Base-by-base conservation (phyloP, 139 green algal species). In the Ettlia oleoabundans region DNA sequence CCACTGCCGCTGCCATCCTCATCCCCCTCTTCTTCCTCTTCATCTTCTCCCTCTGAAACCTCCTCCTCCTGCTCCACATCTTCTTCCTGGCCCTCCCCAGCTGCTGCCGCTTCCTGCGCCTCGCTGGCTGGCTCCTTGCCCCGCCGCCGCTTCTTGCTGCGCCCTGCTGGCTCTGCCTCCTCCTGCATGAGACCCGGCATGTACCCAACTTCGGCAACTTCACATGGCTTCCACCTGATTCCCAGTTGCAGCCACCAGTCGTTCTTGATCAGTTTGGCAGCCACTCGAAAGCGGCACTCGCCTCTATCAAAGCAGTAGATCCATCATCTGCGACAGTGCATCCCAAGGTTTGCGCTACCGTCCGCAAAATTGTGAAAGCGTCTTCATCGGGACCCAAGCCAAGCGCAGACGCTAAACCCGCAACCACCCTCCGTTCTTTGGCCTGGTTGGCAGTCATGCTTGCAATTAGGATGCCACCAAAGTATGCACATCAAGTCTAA, bases 331-430 rank as follows among this genome's bases (percentile, higher is more conserved):
- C 67, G 0, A 84, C 53, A 3, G 38, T 35, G 30, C 41, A 65
- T n/a, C 81, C 81, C 9, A 86, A 30, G 2, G 65, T 82, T 18
- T 76, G 58, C 10, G 72, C 81, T 24, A 73, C 53, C 2, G 40
- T 26, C 24, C 66, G 62, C 2, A 86, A 37, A 10, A 85, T 47
- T 2, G 70, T 51, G 18, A 84, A 33, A 53, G 38, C 24, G 15
- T 68, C 37, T 37, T 65, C 58, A 13, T 35, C 32, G 4, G 13
- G 19, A 9, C 71, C 64, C 47, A 85, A n/a, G n/a, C 81, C 81
- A 10, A 76, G 30, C 21, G 58, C 37, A 0, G 18, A 21, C 0
- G 81, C 81, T 33, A 85, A 47, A 3, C 63, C 71, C 9, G 33
- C 9, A 4, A 85, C 38, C 4, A 75, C 42, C 68, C 43, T 66